These are phyloP conservation scores for Suillus weaverae DNA, from an alignment of 768 basidiomycete genomes.

Conservation along the genomic window DNA sequence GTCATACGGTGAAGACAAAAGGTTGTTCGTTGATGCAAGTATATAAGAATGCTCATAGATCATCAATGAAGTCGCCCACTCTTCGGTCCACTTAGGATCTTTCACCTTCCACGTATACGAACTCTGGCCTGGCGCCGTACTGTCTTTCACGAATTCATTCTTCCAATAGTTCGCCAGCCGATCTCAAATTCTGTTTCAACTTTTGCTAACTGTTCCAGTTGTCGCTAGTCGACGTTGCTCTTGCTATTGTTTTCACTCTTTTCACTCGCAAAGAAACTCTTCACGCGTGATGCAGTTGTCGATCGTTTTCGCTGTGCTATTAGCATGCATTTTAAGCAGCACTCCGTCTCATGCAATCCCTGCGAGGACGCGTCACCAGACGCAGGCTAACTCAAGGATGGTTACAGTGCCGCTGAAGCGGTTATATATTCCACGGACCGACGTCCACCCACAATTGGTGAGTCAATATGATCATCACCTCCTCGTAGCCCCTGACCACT, in stretches of 20 bases:
- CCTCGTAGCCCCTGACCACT: not conserved
- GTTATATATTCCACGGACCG: slow-evolving; percentile 27
- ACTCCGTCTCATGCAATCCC: slow-evolving; percentile 34
- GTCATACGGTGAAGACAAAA: not conserved
- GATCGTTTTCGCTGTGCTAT: slow-evolving; percentile 49
- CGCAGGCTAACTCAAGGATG: slow-evolving; percentile 25
- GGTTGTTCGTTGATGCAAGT: not conserved
- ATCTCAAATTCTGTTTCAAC: not conserved
- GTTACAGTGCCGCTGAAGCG: slow-evolving; percentile 46
- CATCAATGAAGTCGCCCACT: not conserved
- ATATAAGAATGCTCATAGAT: not conserved
- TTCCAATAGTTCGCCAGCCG: slow-evolving; percentile 19
- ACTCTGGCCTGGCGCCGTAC: not conserved
- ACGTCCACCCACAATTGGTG: slow-evolving; percentile 46
- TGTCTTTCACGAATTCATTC: slow-evolving; percentile 5
- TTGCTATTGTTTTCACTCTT: not conserved
- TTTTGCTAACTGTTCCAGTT: not conserved
- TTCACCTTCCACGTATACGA: not conserved
- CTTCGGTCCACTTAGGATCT: not conserved
- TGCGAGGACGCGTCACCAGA: slow-evolving; percentile 12
- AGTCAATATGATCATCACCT: slow-evolving; percentile 15
- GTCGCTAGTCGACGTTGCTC: slow-evolving; percentile 17
- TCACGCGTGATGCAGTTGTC: slow-evolving; percentile 52
- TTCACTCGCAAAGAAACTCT: not conserved
- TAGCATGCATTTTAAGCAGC: slow-evolving; percentile 50